These are phyloP conservation scores for Trichophyton schoenleinii DNA, from an alignment of 2,329 filamentous ascomycete species.

Conservation along the genomic window DNA sequence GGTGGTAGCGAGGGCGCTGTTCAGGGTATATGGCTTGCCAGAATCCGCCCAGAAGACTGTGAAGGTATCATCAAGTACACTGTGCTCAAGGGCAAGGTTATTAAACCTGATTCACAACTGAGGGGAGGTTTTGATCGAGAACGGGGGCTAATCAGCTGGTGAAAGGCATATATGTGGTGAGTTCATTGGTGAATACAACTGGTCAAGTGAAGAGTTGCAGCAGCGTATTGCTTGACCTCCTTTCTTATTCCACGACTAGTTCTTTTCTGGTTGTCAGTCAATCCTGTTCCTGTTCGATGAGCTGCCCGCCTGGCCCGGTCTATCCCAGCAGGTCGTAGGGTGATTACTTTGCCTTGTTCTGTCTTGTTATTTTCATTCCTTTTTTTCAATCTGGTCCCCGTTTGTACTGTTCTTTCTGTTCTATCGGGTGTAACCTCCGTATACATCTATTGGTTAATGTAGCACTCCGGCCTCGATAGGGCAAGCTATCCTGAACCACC, in stretches of 20 bases:
- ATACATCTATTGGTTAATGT: neutral
- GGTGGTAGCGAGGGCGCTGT: conserved; percentile 46
- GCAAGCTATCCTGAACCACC: neutral
- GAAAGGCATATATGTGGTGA: conserved; percentile 3
- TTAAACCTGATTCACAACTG: conserved; percentile 77
- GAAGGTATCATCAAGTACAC: conserved; percentile 87
- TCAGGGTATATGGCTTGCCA: conserved; percentile 86
- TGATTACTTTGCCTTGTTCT: neutral
- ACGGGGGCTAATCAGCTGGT: conserved; percentile 81
- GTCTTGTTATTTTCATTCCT: neutral
- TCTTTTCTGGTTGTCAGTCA: neutral
- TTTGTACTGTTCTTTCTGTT: neutral
- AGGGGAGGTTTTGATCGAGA: conserved; percentile 80
- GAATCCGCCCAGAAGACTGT: conserved; percentile 75
- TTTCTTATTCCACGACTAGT: neutral
- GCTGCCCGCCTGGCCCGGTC: neutral
- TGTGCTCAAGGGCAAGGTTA: conserved; percentile 80
- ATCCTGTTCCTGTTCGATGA: neutral
- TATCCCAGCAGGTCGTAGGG: neutral
- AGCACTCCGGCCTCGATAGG: neutral
- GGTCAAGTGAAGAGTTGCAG: neutral
- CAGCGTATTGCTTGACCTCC: neutral
- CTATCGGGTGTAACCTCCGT: neutral
- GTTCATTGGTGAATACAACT: neutral
- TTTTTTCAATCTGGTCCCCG: neutral